A percentile compares a stretch with the other conserved stretches of the same genome.
Evolutionary conservation across 2,329 filamentous ascomycete genomes (phyloP).

Genomic region (Dothideomycetes sp.): DNA sequence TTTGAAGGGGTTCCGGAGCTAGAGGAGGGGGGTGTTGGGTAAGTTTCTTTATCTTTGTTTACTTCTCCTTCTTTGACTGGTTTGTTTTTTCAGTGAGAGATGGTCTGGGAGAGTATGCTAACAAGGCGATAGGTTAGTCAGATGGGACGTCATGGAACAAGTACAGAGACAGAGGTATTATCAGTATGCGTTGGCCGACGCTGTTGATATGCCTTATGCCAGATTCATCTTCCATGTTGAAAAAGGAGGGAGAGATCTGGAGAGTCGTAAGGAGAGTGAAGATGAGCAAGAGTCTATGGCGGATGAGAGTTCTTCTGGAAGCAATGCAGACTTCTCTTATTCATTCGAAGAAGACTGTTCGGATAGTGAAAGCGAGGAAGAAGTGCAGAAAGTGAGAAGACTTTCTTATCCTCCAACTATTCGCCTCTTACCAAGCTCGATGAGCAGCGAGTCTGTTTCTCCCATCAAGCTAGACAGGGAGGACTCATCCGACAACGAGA

Average conservation of each 20-base stretch:
- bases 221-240: constrained; percentile 32
- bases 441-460: not conserved
- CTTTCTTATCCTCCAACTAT: constrained; percentile 9
- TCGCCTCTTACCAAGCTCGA: constrained; percentile 1
- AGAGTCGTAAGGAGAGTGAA: no score
- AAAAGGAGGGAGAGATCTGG: no score
- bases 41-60: constrained; percentile 15
- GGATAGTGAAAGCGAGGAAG: no score
- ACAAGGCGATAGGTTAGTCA: constrained; percentile 27
- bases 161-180: constrained; percentile 39
- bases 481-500: not conserved
- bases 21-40: constrained; percentile 22
- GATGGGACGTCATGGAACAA: constrained; percentile 30
- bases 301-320: no score
- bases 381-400: no score
- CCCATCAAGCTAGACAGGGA: constrained; percentile 5
- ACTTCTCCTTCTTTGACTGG: no score
- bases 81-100: no score
- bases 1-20: constrained; percentile 8
- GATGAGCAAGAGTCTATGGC: no score
- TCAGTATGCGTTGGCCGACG: constrained; percentile 41
- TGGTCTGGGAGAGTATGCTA: no score
- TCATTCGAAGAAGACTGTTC: no score
- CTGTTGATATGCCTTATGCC: constrained; percentile 39
- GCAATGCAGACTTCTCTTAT: no score